phyloP scores from a whole-genome alignment of 1,284 basidiomycete species.

The Ceratobasidium sp. region DNA sequence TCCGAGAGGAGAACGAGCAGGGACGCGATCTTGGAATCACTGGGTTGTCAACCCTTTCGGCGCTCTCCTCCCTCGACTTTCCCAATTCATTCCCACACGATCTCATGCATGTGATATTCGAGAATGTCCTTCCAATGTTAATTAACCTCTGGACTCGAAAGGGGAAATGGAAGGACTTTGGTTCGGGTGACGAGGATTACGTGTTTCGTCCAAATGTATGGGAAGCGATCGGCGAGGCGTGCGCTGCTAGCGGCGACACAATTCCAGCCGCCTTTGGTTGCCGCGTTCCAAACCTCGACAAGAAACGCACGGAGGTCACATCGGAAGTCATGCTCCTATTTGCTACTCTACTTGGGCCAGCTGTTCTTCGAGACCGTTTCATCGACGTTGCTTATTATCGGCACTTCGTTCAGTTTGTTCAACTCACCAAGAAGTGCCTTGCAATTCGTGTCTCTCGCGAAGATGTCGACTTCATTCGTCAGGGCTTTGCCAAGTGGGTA shows the following conservation, averaged over 20 bases:
- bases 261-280: slow-evolving; percentile 59
- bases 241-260: slow-evolving; percentile 49
- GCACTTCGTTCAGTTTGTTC: slow-evolving; percentile 2
- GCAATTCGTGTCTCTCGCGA: neutral
- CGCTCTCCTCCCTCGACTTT: slow-evolving; percentile 20
- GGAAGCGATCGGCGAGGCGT: slow-evolving; percentile 55
- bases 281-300: slow-evolving; percentile 55
- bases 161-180: neutral
- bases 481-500: slow-evolving; percentile 25
- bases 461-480: neutral
- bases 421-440: neutral
- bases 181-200: neutral
- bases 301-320: slow-evolving; percentile 49
- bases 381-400: slow-evolving; percentile 55
- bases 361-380: slow-evolving; percentile 53
- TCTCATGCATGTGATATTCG: slow-evolving; percentile 46
- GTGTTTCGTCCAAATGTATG: slow-evolving; percentile 50
- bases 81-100: slow-evolving; percentile 44
- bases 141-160: slow-evolving; percentile 37
- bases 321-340: slow-evolving; percentile 55
- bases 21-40: slow-evolving; percentile 36
- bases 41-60: slow-evolving; percentile 14
- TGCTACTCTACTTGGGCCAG: slow-evolving; percentile 57
- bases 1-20: neutral
- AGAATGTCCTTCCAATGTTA: slow-evolving; percentile 43